These are phyloP conservation scores for Monilinia fructicola DNA, from an alignment of 2,329 filamentous ascomycete genomes.

Conservation along the genomic window DNA sequence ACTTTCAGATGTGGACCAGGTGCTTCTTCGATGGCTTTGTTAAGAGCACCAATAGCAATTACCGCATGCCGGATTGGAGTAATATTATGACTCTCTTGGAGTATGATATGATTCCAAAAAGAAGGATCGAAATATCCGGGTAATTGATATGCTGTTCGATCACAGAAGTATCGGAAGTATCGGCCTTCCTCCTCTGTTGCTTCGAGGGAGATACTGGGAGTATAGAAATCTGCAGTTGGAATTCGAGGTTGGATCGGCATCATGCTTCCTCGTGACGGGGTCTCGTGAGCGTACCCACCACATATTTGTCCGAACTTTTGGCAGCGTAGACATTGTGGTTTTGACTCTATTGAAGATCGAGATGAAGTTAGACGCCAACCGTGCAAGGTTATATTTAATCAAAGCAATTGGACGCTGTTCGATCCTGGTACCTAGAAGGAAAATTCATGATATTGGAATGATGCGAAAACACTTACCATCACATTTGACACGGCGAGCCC, in stretches of 20 bases:
- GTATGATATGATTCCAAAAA: slow-evolving; percentile 63
- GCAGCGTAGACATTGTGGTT: slow-evolving; percentile 62
- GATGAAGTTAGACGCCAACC: neutral
- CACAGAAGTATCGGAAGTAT: slow-evolving; percentile 62
- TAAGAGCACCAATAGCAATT: slow-evolving; percentile 64
- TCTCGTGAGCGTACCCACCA: slow-evolving; percentile 53
- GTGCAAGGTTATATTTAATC: neutral
- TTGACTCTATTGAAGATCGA: slow-evolving; percentile 46
- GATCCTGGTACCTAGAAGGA: neutral
- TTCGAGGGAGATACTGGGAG: slow-evolving; percentile 45
- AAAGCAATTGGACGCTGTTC: neutral
- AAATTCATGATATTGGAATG: neutral
- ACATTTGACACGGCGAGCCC: slow-evolving; percentile 61
- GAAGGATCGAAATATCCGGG: slow-evolving; percentile 64
- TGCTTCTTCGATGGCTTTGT: slow-evolving; percentile 57
- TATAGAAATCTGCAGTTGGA: slow-evolving; percentile 28
- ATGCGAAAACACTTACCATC: slow-evolving; percentile 43
- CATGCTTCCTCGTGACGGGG: slow-evolving; percentile 7
- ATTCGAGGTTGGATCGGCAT: slow-evolving; percentile 38
- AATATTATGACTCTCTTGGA: slow-evolving; percentile 62
- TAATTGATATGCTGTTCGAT: slow-evolving; percentile 60
- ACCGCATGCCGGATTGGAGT: slow-evolving; percentile 63
- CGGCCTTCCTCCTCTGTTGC: slow-evolving; percentile 53
- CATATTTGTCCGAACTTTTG: slow-evolving; percentile 59
- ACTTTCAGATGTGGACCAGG: slow-evolving; percentile 36